These are phyloP conservation scores for Cystobasidium slooffiae DNA, from an alignment of 1,284 basidiomycete genomes.

Conservation along the genomic window DNA sequence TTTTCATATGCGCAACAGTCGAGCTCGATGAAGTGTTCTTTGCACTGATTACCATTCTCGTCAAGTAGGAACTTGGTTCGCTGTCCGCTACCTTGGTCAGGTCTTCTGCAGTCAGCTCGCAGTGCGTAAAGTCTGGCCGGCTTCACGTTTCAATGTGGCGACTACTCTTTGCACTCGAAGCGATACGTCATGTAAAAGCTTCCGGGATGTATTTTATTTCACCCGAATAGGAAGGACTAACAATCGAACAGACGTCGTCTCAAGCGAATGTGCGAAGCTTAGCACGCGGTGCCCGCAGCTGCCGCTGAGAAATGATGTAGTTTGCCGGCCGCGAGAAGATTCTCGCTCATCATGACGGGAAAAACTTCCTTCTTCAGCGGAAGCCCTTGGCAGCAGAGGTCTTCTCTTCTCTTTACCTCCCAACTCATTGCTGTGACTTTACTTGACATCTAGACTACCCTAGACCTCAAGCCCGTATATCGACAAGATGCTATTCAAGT, in stretches of 20 bases:
- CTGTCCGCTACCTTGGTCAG: no score
- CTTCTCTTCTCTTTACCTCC: background rate
- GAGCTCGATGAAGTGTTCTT: no score
- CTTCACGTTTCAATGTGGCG: background rate
- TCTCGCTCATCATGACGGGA: no score
- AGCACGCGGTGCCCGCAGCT: background rate
- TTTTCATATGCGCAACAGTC: no score
- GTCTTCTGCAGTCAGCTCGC: no score
- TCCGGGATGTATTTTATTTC: background rate
- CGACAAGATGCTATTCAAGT: slow-evolving; percentile 27
- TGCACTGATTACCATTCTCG: no score
- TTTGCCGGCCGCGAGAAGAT: no score
- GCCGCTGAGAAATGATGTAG: no score
- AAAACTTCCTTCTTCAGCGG: background rate
- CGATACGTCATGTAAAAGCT: background rate
- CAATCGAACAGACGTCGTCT: slow-evolving; percentile 7
- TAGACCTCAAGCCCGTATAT: background rate
- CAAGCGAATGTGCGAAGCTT: slow-evolving; percentile 1
- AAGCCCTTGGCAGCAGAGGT: background rate
- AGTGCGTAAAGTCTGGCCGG: no score
- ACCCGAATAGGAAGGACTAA: slow-evolving; percentile 23
- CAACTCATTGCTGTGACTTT: background rate
- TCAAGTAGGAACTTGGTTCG: no score
- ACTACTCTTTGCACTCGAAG: background rate
- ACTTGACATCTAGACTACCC: slow-evolving; percentile 1